A percentile compares a stretch with the other conserved stretches of the same genome.
Evolutionary conservation across 164 flowering plant species (phyloP).

Genomic region (Protea cynaroides): DNA sequence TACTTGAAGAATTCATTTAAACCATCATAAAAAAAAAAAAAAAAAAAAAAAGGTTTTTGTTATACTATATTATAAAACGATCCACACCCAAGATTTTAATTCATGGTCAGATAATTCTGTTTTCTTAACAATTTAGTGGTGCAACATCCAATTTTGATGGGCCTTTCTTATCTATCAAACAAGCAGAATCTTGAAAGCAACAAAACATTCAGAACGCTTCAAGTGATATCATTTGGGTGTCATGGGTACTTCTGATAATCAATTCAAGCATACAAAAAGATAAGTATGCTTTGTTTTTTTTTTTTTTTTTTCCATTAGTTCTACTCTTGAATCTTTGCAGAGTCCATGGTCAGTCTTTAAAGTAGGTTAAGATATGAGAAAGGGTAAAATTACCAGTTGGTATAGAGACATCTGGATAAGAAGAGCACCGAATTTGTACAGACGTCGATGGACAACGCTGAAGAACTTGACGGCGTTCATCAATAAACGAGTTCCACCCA

Average conservation of each 20-base stretch:
- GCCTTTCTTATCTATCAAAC: neutral
- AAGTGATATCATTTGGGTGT: too few species aligned
- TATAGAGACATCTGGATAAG: slow-evolving; percentile 20
- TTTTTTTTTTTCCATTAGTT: neutral
- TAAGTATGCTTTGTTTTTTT: neutral
- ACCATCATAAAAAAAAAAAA: neutral
- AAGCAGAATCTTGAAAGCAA: neutral
- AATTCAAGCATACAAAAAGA: neutral
- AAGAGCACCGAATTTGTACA: slow-evolving; percentile 21
- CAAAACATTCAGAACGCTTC: neutral
- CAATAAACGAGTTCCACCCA: neutral
- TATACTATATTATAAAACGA: neutral
- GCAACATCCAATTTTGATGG: neutral
- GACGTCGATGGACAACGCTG: neutral
- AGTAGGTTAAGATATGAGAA: slow-evolving; percentile 1
- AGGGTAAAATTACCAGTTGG: slow-evolving; percentile 23
- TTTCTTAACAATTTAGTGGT: neutral
- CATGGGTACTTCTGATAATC: neutral
- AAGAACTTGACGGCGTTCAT: slow-evolving; percentile 2
- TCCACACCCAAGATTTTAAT: too few species aligned
- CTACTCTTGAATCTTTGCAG: neutral
- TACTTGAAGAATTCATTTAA: neutral
- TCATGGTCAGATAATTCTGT: neutral
- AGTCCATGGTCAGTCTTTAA: neutral
- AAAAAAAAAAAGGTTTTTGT: neutral